Conservation (phyloP, 441 rosid species). For the Populus hybrid region DNA sequence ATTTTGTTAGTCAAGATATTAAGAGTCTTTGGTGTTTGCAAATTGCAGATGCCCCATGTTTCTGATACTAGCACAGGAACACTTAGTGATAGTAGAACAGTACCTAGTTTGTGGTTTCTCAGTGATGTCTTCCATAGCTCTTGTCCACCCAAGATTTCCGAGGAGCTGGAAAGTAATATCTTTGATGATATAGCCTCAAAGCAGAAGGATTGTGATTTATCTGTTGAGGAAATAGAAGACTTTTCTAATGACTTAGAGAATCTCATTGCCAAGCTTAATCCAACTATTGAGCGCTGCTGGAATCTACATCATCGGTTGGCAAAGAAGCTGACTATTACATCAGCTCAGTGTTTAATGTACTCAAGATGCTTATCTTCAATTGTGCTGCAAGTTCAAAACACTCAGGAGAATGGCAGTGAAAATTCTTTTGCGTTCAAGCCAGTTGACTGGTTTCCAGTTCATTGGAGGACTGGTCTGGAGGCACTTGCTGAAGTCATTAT, state of each 20-base stretch:
- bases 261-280: constrained; percentile 48
- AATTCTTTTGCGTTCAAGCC: constrained; percentile 31
- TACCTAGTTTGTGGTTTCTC: constrained; percentile 47
- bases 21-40: constrained; percentile 38
- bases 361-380: constrained; percentile 54
- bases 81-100: constrained; percentile 26
- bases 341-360: constrained; percentile 59
- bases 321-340: constrained; percentile 49
- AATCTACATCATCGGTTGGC: constrained; percentile 60
- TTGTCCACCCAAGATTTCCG: constrained; percentile 29
- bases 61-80: constrained; percentile 26
- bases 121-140: constrained; percentile 29
- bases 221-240: constrained; percentile 49
- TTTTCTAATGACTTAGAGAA: constrained; percentile 51
- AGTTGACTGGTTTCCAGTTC: constrained; percentile 33
- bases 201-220: constrained; percentile 32
- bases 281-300: constrained; percentile 63
- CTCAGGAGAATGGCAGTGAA: constrained; percentile 34
- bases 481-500: constrained; percentile 51
- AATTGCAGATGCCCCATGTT: constrained; percentile 36
- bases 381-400: constrained; percentile 31
- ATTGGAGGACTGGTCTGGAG: constrained; percentile 51
- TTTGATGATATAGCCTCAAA: constrained; percentile 22
- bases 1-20: constrained; percentile 42
- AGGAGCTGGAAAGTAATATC: constrained; percentile 28